These are phyloP conservation scores for Mortierella sp. DNA, from an alignment of 371 early-diverging fungal species.

Conservation along the genomic window DNA sequence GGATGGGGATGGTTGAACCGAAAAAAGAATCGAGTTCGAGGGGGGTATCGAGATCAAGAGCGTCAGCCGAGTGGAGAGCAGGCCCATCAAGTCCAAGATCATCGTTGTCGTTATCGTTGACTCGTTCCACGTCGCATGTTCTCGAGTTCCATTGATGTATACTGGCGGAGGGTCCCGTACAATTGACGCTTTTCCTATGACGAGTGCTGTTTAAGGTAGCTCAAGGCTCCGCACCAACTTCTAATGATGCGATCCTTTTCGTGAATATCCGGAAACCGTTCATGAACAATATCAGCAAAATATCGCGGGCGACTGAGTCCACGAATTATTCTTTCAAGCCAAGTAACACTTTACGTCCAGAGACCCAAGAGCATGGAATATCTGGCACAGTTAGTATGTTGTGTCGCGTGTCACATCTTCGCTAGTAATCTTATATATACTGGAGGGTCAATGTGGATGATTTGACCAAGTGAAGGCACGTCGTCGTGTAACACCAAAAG, in stretches of 20 bases:
- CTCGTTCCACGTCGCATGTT: background rate
- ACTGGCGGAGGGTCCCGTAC: slow-evolving; percentile 18
- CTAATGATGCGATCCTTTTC: slow-evolving; percentile 30
- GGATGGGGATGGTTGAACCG: no score
- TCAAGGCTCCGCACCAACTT: slow-evolving; percentile 25
- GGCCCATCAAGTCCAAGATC: no score
- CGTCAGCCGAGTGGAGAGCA: no score
- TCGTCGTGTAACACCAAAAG: slow-evolving; percentile 42
- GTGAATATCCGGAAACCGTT: slow-evolving; percentile 34
- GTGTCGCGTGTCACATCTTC: slow-evolving; percentile 10
- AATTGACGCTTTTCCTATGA: slow-evolving; percentile 34
- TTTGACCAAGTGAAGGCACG: slow-evolving; percentile 52
- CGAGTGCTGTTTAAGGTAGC: slow-evolving; percentile 33
- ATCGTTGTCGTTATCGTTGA: no score
- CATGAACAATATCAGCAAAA: slow-evolving; percentile 35
- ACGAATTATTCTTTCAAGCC: slow-evolving; percentile 34
- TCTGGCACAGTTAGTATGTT: slow-evolving; percentile 19
- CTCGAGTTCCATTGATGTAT: slow-evolving; percentile 23
- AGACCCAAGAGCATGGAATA: slow-evolving; percentile 26
- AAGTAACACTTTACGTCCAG: slow-evolving; percentile 27
- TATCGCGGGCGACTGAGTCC: slow-evolving; percentile 23
- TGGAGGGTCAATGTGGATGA: slow-evolving; percentile 20
- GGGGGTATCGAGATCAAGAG: no score
- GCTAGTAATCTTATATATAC: slow-evolving; percentile 22
- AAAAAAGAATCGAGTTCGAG: no score